phyloP scores from a whole-genome alignment of 768 basidiomycete genomes.

The Kondoa malvinella region DNA sequence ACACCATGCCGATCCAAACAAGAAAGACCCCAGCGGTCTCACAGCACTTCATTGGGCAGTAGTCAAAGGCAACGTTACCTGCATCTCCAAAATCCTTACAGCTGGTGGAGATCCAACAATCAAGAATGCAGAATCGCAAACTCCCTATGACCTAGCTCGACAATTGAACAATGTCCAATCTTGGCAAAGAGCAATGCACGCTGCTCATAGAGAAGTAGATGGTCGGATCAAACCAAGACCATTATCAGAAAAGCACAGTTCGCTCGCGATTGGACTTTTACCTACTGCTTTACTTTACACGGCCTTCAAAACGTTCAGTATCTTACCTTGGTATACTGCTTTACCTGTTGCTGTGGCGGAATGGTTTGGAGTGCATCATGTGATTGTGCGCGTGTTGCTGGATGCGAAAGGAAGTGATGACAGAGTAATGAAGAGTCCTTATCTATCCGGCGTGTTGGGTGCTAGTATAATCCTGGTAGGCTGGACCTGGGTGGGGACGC shows the following conservation, averaged over 20 bases:
- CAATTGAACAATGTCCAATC: constrained; percentile 81
- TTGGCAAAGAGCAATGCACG: constrained; percentile 73
- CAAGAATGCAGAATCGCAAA: constrained; percentile 68
- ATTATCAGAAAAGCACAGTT: constrained; percentile 45
- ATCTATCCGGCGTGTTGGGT: constrained; percentile 78
- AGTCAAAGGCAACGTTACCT: constrained; percentile 75
- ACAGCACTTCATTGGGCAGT: constrained; percentile 94
- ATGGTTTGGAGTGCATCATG: constrained; percentile 87
- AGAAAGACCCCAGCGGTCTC: constrained; percentile 64
- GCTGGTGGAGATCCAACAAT: constrained; percentile 66
- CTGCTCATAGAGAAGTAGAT: constrained; percentile 64
- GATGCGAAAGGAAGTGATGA: constrained; percentile 50
- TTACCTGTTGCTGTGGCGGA: constrained; percentile 64
- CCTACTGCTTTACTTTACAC: constrained; percentile 64
- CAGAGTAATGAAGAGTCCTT: constrained; percentile 67
- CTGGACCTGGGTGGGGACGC: constrained; percentile 61
- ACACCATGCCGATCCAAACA: constrained; percentile 63
- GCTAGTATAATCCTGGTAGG: constrained; percentile 73
- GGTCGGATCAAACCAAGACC: constrained; percentile 50
- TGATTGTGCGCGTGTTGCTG: constrained; percentile 65
- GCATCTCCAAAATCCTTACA: constrained; percentile 67
- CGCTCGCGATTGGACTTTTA: constrained; percentile 40
- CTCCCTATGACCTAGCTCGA: constrained; percentile 81
- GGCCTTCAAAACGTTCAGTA: constrained; percentile 65
- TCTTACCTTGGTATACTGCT: constrained; percentile 79